phyloP scores from a whole-genome alignment of 139 green algal genomes.

The Yamagishiella unicocca region DNA sequence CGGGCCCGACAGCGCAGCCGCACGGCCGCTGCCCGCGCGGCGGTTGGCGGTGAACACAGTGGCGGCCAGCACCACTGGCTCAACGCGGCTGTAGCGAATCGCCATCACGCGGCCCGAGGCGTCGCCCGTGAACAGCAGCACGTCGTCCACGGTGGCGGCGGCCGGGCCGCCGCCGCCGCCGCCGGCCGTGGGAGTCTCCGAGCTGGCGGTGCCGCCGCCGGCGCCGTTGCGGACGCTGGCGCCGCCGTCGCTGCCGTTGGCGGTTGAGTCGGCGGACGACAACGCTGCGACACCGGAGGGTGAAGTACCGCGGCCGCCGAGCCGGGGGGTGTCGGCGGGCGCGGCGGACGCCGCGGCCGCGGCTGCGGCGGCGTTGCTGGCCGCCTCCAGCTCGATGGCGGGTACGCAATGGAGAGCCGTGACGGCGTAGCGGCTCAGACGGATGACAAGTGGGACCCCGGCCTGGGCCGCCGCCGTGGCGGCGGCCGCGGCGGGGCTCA shows the following conservation, averaged over 20 bases:
- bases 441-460: slow-evolving; percentile 13
- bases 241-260: background rate
- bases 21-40: background rate
- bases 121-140: slow-evolving; percentile 38
- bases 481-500: background rate
- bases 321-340: background rate
- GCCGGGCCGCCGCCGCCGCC: background rate
- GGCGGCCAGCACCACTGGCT: slow-evolving; percentile 2
- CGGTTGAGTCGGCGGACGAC: background rate
- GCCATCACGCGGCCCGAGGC: slow-evolving; percentile 18
- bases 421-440: slow-evolving; percentile 22
- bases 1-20: background rate
- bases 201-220: background rate
- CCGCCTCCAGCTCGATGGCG: slow-evolving; percentile 11
- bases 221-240: background rate
- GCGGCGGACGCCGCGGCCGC: background rate
- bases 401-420: slow-evolving; percentile 27
- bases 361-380: background rate
- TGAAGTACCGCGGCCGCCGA: background rate
- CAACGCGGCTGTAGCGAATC: background rate
- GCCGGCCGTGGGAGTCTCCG: background rate
- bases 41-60: background rate
- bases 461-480: slow-evolving; percentile 10
- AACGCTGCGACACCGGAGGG: too few relatives aligned
- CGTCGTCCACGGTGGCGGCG: background rate